A percentile compares a stretch with the other conserved stretches of the same genome.
Conservation (phyloP, 78 protist species). For the Dictyostelium purpureum region DNA sequence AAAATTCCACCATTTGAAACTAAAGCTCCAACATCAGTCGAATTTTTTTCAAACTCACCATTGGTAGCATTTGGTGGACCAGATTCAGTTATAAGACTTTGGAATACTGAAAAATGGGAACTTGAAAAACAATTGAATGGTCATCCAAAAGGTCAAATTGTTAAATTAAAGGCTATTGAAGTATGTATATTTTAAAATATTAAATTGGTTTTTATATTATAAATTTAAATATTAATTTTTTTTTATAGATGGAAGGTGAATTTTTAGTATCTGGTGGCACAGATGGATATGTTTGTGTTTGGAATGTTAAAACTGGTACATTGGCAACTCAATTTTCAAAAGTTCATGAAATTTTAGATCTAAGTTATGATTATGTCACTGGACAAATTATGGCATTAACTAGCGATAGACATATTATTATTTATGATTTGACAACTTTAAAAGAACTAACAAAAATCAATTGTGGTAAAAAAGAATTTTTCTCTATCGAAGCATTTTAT, state of each 20-base stretch:
- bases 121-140: conserved; percentile 56
- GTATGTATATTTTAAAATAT: background rate
- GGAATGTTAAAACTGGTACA: conserved; percentile 52
- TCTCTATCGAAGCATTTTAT: background rate
- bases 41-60: conserved; percentile 66
- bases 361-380: conserved; percentile 30
- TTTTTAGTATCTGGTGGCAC: conserved; percentile 54
- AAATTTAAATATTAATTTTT: background rate
- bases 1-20: conserved; percentile 64
- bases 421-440: conserved; percentile 17
- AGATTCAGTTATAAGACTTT: conserved; percentile 42
- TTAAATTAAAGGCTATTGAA: conserved; percentile 46
- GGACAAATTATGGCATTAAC: conserved; percentile 48
- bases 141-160: conserved; percentile 50
- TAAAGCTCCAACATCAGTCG: conserved; percentile 56
- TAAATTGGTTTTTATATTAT: background rate
- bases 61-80: conserved; percentile 68
- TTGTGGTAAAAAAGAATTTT: conserved; percentile 49
- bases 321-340: conserved; percentile 47
- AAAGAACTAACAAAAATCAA: conserved; percentile 39
- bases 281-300: conserved; percentile 59
- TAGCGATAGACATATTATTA: conserved; percentile 4
- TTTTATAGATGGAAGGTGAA: conserved; percentile 7
- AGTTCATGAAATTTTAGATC: conserved; percentile 56
- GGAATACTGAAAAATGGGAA: conserved; percentile 79